Conservation (phyloP, 176 grass and related monocot species). For the Cocos nucifera region DNA sequence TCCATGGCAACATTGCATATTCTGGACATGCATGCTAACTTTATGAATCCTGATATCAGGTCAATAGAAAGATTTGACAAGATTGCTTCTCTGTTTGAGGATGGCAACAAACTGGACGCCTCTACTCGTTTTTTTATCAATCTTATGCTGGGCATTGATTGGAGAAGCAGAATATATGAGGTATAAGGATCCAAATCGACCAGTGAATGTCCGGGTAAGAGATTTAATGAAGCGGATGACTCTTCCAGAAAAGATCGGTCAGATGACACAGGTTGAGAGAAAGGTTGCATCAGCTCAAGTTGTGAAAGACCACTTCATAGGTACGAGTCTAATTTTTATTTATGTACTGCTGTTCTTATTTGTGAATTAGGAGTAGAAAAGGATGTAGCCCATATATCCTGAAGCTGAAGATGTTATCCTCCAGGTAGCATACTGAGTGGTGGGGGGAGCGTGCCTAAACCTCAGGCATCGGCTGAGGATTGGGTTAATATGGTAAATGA, state of each 20-base stretch:
- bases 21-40: no score
- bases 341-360: neutral
- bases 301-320: conserved; percentile 68
- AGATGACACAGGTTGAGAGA: conserved; percentile 98
- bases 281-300: conserved; percentile 51
- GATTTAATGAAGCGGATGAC: conserved; percentile 67
- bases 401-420: neutral
- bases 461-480: conserved; percentile 42
- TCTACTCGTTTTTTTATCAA: conserved; percentile 26
- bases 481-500: conserved; percentile 67
- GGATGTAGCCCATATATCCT: neutral
- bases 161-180: conserved; percentile 33
- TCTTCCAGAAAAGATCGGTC: conserved; percentile 84
- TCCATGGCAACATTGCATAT: no score
- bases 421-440: conserved; percentile 82
- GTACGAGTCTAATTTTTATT: conserved; percentile 4
- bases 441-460: conserved; percentile 69
- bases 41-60: no score
- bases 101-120: conserved; percentile 49
- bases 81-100: conserved; percentile 36
- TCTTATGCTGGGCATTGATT: conserved; percentile 37
- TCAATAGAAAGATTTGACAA: no score
- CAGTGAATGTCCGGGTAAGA: conserved; percentile 39
- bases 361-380: neutral
- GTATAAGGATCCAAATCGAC: conserved; percentile 56